phyloP scores from a whole-genome alignment of 441 rosid genomes.

The Macaranga tanarius region DNA sequence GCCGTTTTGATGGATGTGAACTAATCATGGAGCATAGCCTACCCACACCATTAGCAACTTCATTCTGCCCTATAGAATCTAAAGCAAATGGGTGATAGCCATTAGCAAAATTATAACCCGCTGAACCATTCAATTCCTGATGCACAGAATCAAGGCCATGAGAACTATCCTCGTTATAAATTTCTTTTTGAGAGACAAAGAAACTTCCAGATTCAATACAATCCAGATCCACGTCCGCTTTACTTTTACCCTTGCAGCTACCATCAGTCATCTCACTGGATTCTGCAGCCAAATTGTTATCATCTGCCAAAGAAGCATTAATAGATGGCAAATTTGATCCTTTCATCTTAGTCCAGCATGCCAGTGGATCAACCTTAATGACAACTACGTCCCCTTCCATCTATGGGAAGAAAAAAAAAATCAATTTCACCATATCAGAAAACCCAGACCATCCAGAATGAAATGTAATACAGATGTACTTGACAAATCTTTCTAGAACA shows the following conservation, averaged over 20 bases:
- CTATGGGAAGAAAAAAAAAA: constrained; percentile 36
- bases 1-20: constrained; percentile 67
- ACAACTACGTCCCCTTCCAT: constrained; percentile 80
- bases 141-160: constrained; percentile 10
- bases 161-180: constrained; percentile 23
- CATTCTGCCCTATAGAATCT: constrained; percentile 33
- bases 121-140: constrained; percentile 23
- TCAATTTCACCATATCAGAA: constrained; percentile 20
- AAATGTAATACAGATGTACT: not conserved
- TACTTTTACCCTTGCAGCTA: constrained; percentile 38
- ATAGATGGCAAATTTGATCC: constrained; percentile 47
- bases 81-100: constrained; percentile 33
- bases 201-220: constrained; percentile 24
- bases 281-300: constrained; percentile 30
- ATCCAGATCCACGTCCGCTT: constrained; percentile 34
- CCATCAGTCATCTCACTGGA: constrained; percentile 27
- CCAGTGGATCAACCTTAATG: constrained; percentile 63
- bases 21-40: constrained; percentile 53
- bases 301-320: constrained; percentile 36
- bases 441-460: constrained; percentile 8
- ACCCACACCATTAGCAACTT: constrained; percentile 42
- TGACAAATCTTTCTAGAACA: constrained; percentile 2
- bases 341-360: constrained; percentile 80
- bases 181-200: constrained; percentile 20
- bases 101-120: constrained; percentile 24